Evolutionary conservation across 2,329 filamentous ascomycete genomes (phyloP).

Genomic region (Metarhizium album): DNA sequence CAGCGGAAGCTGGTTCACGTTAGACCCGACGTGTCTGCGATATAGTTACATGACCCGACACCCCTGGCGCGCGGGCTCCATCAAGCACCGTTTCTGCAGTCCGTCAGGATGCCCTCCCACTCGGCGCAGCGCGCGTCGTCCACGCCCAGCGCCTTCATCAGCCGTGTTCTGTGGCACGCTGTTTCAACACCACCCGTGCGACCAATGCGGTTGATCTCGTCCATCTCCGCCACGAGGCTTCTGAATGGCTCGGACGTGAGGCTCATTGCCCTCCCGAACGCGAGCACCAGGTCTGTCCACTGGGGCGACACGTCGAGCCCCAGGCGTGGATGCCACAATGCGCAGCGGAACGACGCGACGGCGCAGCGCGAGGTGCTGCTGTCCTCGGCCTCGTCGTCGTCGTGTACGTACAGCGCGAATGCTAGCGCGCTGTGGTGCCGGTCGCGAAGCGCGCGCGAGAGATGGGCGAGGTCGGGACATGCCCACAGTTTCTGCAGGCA

Average conservation of each 20-base stretch:
- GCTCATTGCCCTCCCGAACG: background rate
- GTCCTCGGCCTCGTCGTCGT: slow-evolving; percentile 2
- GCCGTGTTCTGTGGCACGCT: background rate
- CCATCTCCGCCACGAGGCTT: background rate
- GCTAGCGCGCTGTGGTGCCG: background rate
- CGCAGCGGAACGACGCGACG: background rate
- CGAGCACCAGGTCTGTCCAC: background rate
- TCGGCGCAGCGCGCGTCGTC: background rate
- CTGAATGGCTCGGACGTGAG: background rate
- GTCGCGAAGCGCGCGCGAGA: background rate
- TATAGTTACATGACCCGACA: too few species aligned
- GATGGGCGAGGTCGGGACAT: background rate
- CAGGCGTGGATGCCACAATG: background rate
- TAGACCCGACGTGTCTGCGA: too few species aligned
- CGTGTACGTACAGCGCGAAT: background rate
- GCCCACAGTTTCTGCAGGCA: background rate
- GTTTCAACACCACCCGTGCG: background rate
- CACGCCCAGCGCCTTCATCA: background rate
- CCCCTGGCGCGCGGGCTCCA: too few species aligned
- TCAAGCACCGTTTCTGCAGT: background rate
- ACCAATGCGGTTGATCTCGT: background rate
- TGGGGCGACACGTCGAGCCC: background rate
- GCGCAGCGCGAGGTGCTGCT: background rate
- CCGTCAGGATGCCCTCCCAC: background rate
- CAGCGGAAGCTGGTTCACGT: too few species aligned